Evolutionary conservation across 179 eudicot genomes (phyloP).

Genomic region (Amaranthus tricolor): DNA sequence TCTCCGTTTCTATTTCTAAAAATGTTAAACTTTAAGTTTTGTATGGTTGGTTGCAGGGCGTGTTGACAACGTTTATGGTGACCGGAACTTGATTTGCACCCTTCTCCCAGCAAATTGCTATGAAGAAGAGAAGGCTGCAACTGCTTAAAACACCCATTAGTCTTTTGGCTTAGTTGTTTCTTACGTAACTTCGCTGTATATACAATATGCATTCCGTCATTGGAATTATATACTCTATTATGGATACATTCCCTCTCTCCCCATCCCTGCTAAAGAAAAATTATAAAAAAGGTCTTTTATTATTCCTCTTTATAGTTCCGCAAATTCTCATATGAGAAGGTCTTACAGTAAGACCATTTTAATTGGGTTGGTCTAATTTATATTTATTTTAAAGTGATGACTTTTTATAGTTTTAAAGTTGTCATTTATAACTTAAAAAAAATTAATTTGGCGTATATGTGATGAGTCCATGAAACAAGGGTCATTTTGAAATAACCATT

Average conservation of each 20-base stretch:
- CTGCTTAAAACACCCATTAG: constrained; percentile 43
- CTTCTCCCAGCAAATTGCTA: constrained; percentile 65
- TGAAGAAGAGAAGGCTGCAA: constrained; percentile 77
- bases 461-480: too few relatives aligned
- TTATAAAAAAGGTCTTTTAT: constrained; percentile 10
- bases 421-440: too few relatives aligned
- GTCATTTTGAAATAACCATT: too few relatives aligned
- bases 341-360: too few relatives aligned
- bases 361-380: too few relatives aligned
- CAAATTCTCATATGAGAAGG: too few relatives aligned
- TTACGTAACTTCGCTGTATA: constrained; percentile 26
- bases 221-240: not conserved
- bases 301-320: constrained; percentile 5
- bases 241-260: constrained; percentile 12
- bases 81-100: constrained; percentile 91
- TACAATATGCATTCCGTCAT: constrained; percentile 17
- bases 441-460: too few relatives aligned
- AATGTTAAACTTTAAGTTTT: not conserved
- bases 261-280: not conserved
- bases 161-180: constrained; percentile 22
- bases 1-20: not conserved
- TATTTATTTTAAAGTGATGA: too few relatives aligned
- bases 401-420: too few relatives aligned
- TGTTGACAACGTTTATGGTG: constrained; percentile 95
- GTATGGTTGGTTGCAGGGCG: constrained; percentile 51